Evolutionary conservation across 2,329 filamentous ascomycete genomes (phyloP), one percentile per base, ranked within the genome.

Genomic region (Phialemonium atrogriseum): DNA sequence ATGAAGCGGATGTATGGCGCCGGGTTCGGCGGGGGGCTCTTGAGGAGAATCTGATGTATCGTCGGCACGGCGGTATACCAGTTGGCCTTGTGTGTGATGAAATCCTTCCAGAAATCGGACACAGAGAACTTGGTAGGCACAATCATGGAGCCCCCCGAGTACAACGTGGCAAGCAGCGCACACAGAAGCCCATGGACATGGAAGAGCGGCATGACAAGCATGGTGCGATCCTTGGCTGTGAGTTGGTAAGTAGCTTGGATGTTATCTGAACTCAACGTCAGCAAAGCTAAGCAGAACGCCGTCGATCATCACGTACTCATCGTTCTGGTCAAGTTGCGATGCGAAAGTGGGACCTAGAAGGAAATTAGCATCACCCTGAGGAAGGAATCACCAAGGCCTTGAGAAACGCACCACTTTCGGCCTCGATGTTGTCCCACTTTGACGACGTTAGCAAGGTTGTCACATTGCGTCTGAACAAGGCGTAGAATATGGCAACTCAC

Each of bases 21-120:
- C 1, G 80, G 79, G 34, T 53, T 70, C 5, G 84, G 86, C 4
- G 73, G 55, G 6, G 81, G 76, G 44, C 72, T 77, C 59, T 81
- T 84, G 36, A 94, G 74, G 4, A 94, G 68, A 47, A 94, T 89
- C 51, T 91, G 85, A 56, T 93, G 86, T 52, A 94, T 93, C 1
- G 86, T 93, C 1, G 86, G 86, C n/a, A 91, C 86, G 1, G 86
- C 86, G 0, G 85, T 91, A 60, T 91, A 94, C 86, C 86, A 94
- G 54, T 85, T 94, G 16, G 85, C 86, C 42, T 76, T 68, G 62
- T 87, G 68, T 5, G 68, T 64, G 43, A 68, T 68, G 48, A 91
- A 91, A 54, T 91, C 80, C 15, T 58, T 55, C 86, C 86, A 94
- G 60, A 94, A 94, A 13, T 84, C 78, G 2, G 73, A 72, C 7